phyloP scores from a whole-genome alignment of 2,329 filamentous ascomycete species.

The Aspergillus sp. region DNA sequence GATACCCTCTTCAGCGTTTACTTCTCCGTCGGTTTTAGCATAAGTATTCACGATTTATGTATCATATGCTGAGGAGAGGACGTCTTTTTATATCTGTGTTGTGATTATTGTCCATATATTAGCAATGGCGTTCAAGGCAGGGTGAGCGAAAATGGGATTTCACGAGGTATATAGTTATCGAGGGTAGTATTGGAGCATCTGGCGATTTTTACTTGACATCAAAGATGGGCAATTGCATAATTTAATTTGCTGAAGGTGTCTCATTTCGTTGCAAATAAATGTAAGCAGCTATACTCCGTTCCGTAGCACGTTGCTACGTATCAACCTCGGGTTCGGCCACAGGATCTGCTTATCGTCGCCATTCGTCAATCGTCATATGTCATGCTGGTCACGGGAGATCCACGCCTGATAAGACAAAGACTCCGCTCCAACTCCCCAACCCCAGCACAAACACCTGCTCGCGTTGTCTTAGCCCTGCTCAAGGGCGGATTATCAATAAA shows the following conservation, averaged over 20 bases:
- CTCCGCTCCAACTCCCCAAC: not conserved
- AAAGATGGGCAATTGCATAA: not conserved
- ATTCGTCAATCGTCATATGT: not conserved
- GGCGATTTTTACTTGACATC: not conserved
- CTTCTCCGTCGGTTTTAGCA: conserved; percentile 13
- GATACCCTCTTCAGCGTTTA: not conserved
- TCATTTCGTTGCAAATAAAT: not conserved
- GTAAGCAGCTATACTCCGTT: too few relatives aligned
- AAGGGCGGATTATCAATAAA: not conserved
- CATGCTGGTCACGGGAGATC: conserved; percentile 4
- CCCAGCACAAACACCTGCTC: not conserved
- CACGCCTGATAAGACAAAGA: conserved; percentile 10
- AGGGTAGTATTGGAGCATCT: not conserved
- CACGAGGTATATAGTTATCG: conserved; percentile 4
- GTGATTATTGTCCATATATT: conserved; percentile 11
- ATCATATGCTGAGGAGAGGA: conserved; percentile 14
- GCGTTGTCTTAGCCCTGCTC: not conserved
- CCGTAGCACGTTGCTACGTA: not conserved
- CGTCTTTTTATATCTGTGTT: conserved; percentile 9
- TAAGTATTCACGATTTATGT: conserved; percentile 21
- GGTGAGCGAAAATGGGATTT: conserved; percentile 10
- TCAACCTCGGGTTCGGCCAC: not conserved
- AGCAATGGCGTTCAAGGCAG: conserved; percentile 18
- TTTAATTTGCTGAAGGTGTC: not conserved
- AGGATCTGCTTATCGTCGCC: not conserved